Percentiles rank a stretch among this genome's conserved stretches.
Conservation (phyloP, 2,329 filamentous ascomycete genomes). For the Neopestalotiopsis clavispora region DNA sequence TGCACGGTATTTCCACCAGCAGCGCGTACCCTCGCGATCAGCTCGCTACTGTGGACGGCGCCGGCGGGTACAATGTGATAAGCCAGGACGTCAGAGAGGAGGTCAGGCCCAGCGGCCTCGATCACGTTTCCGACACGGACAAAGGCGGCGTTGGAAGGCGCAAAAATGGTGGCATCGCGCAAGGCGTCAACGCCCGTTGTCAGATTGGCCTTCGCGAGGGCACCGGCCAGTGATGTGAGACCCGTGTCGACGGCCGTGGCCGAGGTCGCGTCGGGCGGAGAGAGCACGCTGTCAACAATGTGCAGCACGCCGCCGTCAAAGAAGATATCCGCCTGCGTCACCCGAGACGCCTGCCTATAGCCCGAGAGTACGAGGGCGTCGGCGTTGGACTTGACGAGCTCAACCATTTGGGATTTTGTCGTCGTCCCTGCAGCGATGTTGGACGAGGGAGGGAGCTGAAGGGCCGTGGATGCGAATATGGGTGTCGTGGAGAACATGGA, state of each 20-base stretch:
- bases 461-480: constrained; percentile 39
- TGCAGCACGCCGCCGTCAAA: constrained; percentile 43
- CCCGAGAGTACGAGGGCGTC: constrained; percentile 18
- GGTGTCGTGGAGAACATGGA: constrained; percentile 29
- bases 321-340: constrained; percentile 33
- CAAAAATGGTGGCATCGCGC: constrained; percentile 35
- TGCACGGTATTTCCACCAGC: constrained; percentile 19
- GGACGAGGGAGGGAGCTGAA: constrained; percentile 25
- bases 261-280: constrained; percentile 38
- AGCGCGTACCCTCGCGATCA: constrained; percentile 20
- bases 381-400: constrained; percentile 15
- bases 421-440: constrained; percentile 30
- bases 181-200: constrained; percentile 25
- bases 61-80: constrained; percentile 38
- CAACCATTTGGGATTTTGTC: constrained; percentile 32
- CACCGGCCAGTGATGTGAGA: constrained; percentile 41
- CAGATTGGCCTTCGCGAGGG: constrained; percentile 34
- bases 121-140: constrained; percentile 39
- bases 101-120: constrained; percentile 29
- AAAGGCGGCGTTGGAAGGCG: constrained; percentile 34
- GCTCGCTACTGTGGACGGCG: constrained; percentile 33
- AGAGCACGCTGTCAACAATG: constrained; percentile 43
- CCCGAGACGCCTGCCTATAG: constrained; percentile 31
- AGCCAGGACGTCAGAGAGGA: constrained; percentile 35
- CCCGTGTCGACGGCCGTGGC: constrained; percentile 36